Percentiles rank a stretch among this genome's conserved stretches.
phyloP scores from a whole-genome alignment of 2,329 filamentous ascomycete species.

The Fusarium scirpi region DNA sequence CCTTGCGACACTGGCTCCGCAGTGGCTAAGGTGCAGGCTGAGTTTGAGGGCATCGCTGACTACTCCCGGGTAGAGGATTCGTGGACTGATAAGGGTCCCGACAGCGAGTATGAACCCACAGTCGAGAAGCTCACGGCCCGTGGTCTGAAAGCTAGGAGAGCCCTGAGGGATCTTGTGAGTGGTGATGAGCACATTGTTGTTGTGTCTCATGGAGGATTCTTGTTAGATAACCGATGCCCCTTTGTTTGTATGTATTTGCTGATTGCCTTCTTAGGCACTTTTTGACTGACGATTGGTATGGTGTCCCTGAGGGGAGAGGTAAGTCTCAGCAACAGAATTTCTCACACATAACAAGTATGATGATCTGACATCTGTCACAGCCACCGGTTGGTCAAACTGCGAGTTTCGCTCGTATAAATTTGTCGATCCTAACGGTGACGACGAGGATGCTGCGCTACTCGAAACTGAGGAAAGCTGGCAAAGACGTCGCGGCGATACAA shows the following conservation, averaged over 20 bases:
- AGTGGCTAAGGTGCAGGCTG: constrained; percentile 63
- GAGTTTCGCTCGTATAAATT: constrained; percentile 79
- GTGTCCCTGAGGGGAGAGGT: constrained; percentile 60
- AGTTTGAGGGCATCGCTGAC: constrained; percentile 75
- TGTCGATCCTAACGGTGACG: constrained; percentile 61
- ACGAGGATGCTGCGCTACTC: constrained; percentile 60
- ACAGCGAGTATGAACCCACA: constrained; percentile 60
- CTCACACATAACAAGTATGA: not conserved
- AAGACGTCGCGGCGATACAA: constrained; percentile 56
- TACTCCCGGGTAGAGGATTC: constrained; percentile 68
- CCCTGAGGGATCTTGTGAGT: constrained; percentile 64
- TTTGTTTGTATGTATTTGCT: not conserved
- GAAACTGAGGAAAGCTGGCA: constrained; percentile 64
- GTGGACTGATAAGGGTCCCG: constrained; percentile 76
- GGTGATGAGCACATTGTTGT: constrained; percentile 75
- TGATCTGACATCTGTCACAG: constrained; percentile 52
- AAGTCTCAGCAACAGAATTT: constrained; percentile 38
- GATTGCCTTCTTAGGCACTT: constrained; percentile 68
- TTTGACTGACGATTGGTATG: constrained; percentile 83
- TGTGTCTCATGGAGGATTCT: constrained; percentile 84
- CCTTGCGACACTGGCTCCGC: constrained; percentile 82
- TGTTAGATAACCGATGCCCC: constrained; percentile 53
- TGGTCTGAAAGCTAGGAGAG: constrained; percentile 70
- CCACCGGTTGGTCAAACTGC: constrained; percentile 80
- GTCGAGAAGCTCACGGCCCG: constrained; percentile 68